Evolutionary conservation across 352 stramenopile genomes (phyloP).

Genomic region (Phytophthora gonapodyides): DNA sequence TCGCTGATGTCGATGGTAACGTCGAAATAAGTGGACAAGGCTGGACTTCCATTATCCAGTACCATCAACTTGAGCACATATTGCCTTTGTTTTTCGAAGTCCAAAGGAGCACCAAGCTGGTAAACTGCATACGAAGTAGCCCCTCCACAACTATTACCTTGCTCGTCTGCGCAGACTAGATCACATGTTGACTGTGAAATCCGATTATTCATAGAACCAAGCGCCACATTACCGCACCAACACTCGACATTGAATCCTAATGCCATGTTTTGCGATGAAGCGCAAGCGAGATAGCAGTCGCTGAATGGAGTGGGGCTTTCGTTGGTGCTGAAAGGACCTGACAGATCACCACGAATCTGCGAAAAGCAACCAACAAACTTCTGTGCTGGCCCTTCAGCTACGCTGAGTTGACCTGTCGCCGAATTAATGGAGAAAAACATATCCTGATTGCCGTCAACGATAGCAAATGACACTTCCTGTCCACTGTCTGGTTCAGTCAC

Average conservation of each 20-base stretch:
- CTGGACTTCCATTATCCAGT: slow-evolving; percentile 25
- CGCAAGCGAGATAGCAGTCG: slow-evolving; percentile 24
- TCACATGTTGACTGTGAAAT: slow-evolving; percentile 14
- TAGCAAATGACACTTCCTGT: slow-evolving; percentile 27
- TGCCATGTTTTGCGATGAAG: slow-evolving; percentile 32
- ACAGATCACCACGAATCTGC: slow-evolving; percentile 12
- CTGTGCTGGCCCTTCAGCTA: slow-evolving; percentile 12
- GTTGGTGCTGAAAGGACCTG: background rate
- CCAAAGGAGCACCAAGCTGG: slow-evolving; percentile 21
- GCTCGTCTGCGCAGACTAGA: slow-evolving; percentile 15
- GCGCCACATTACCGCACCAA: slow-evolving; percentile 29
- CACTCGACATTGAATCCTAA: slow-evolving; percentile 24
- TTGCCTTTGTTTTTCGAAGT: slow-evolving; percentile 27
- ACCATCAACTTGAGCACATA: slow-evolving; percentile 17
- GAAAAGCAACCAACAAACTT: slow-evolving; percentile 29
- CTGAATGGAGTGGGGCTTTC: slow-evolving; percentile 7
- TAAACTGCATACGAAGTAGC: slow-evolving; percentile 29
- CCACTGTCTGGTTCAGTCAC: slow-evolving; percentile 21
- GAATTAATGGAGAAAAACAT: slow-evolving; percentile 22
- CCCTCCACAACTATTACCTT: slow-evolving; percentile 32
- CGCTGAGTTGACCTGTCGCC: slow-evolving; percentile 22
- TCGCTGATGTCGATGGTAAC: slow-evolving; percentile 24
- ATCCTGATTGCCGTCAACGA: slow-evolving; percentile 25
- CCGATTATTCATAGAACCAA: slow-evolving; percentile 7
- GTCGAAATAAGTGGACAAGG: slow-evolving; percentile 15